phyloP scores from a whole-genome alignment of 1,284 basidiomycete genomes.

The Ustilago xerochloae region DNA sequence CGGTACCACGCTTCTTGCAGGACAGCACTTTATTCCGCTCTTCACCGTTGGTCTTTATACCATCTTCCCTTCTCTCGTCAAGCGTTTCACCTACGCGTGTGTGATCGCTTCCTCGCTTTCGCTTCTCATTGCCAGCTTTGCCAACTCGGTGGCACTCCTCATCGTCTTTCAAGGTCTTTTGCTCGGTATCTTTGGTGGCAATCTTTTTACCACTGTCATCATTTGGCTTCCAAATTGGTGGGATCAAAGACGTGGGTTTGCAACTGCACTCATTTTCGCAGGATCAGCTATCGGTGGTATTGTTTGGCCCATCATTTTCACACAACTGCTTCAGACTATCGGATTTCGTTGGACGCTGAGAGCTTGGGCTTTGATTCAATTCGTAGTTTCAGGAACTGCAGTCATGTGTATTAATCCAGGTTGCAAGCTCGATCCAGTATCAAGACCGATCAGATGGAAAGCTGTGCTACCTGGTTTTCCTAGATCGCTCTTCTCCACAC shows the following conservation, averaged over 20 bases:
- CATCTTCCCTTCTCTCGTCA: conserved; percentile 44
- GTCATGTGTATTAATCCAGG: conserved; percentile 25
- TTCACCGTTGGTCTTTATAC: conserved; percentile 45
- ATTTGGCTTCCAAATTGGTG: conserved; percentile 60
- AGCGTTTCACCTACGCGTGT: conserved; percentile 32
- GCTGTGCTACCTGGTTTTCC: conserved; percentile 30
- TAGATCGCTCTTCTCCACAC: conserved; percentile 14
- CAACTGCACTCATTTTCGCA: conserved; percentile 54
- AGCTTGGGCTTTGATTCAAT: conserved; percentile 34
- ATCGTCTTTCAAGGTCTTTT: conserved; percentile 55
- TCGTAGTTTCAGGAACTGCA: conserved; percentile 41
- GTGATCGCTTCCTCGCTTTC: conserved; percentile 29
- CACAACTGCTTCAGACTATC: conserved; percentile 27
- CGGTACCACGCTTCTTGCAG: conserved; percentile 52
- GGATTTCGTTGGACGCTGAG: conserved; percentile 59
- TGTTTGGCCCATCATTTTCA: conserved; percentile 54
- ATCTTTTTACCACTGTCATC: conserved; percentile 50
- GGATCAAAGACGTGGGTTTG: conserved; percentile 43
- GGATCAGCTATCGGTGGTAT: conserved; percentile 54
- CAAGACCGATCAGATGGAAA: conserved; percentile 22
- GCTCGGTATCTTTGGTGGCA: conserved; percentile 46
- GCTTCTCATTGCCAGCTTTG: conserved; percentile 55
- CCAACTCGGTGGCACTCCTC: conserved; percentile 38
- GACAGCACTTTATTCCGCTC: conserved; percentile 53
- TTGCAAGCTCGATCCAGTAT: neutral